Evolutionary conservation across 805 yeast species (phyloP), one percentile per base, ranked within the genome.

Genomic region (Ogataea neopini): DNA sequence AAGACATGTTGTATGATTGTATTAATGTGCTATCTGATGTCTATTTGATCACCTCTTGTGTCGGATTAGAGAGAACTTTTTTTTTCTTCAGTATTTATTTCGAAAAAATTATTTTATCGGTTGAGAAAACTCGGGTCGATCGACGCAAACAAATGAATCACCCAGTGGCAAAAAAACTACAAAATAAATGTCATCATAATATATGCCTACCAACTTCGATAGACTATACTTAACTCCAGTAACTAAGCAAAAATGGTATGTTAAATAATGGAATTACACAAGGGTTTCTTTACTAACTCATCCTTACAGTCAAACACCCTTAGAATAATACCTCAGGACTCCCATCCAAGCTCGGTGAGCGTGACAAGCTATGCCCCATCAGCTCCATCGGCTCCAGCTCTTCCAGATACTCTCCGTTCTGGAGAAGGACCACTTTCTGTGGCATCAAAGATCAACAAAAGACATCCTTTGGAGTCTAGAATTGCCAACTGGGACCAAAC

Each of bases 401-500:
- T 86, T 44, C 88, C 82, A 51, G 95, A 86, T 61, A 78, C 81
- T 2, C 71, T 86, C 43, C 79, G 86, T 64, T 72, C 79, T 2
- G 80, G 78, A 47, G 78, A 81, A 51, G 91, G 91, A 15, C 88
- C 87, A 9, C 62, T 74, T 36, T 75, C 74, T 33, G 67, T 81
- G 45, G 73, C 83, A 8, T 77, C 89, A 6, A 79, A 81, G 56
- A 70, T 86, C 57, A 86, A 85, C 62, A 79, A 81, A 58, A 81
- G 86, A 66, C 99, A 94, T 67, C 98, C 98, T 10, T 72, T 94
- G 51, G 96, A 94, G 61, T 58, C 77, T 4, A 80, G 96, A 57
- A 67, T 94, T 32, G 67, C 71, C 47, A 77, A 81, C 59, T 94
- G 97, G 97, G 95, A 90, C 19, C 71, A 74, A 37, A 84, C 85